Conservation (phyloP, 805 yeast genomes). For the Kluyveromyces lactis region DNA sequence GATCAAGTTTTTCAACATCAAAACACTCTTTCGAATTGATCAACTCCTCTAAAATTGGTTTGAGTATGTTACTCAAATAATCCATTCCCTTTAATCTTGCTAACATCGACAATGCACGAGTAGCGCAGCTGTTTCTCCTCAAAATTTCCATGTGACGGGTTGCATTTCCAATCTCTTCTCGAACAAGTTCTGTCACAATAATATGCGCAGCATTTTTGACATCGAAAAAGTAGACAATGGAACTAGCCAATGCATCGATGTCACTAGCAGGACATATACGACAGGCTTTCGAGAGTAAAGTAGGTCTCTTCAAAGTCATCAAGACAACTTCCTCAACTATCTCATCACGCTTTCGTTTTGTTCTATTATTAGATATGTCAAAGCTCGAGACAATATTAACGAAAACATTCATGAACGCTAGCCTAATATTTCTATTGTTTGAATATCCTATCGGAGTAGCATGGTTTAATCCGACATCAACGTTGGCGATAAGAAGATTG, state of each 20-base stretch:
- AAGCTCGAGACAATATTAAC: slow-evolving; percentile 47
- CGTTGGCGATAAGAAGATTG: slow-evolving; percentile 61
- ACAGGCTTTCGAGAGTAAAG: slow-evolving; percentile 44
- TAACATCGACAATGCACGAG: slow-evolving; percentile 63
- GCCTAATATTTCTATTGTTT: slow-evolving; percentile 51
- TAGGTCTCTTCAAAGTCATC: slow-evolving; percentile 31
- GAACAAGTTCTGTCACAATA: slow-evolving; percentile 46
- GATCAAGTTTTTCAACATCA: slow-evolving; percentile 51
- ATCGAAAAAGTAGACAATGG: slow-evolving; percentile 49
- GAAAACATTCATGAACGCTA: slow-evolving; percentile 71
- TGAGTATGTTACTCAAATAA: slow-evolving; percentile 45
- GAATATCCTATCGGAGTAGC: slow-evolving; percentile 77
- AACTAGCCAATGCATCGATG: slow-evolving; percentile 61
- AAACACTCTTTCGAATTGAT: slow-evolving; percentile 43
- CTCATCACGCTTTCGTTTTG: slow-evolving; percentile 21
- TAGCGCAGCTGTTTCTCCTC: slow-evolving; percentile 75
- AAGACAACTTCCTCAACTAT: slow-evolving; percentile 26
- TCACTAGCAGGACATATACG: slow-evolving; percentile 59
- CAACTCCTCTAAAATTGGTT: slow-evolving; percentile 49
- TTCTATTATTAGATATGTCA: slow-evolving; percentile 17
- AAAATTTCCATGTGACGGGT: slow-evolving; percentile 62
- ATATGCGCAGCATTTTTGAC: slow-evolving; percentile 35
- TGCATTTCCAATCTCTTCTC: slow-evolving; percentile 54
- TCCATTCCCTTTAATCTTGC: slow-evolving; percentile 59
- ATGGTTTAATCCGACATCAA: slow-evolving; percentile 66